A percentile compares a stretch with the other conserved stretches of the same genome.
Evolutionary conservation across 305 asterid genomes (phyloP).

Genomic region (Fraxinus sp.): DNA sequence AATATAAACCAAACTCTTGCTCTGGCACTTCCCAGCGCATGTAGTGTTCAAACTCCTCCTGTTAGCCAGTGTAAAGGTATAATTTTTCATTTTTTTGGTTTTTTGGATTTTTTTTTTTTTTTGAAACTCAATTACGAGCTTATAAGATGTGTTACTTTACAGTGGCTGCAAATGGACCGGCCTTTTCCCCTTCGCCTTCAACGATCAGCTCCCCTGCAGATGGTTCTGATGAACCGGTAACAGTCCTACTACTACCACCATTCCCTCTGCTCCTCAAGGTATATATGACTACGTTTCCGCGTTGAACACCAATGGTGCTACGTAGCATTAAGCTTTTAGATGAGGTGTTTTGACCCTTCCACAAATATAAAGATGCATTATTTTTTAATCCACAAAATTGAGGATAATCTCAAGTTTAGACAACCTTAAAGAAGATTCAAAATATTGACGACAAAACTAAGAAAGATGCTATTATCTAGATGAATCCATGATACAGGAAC

Average conservation of each 20-base stretch:
- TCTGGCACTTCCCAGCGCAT: constrained; percentile 37
- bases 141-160: neutral
- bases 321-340: neutral
- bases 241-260: constrained; percentile 20
- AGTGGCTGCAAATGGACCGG: constrained; percentile 27
- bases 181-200: constrained; percentile 25
- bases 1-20: constrained; percentile 38
- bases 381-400: neutral
- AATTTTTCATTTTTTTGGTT: neutral
- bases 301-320: neutral
- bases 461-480: neutral
- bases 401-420: neutral
- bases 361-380: neutral
- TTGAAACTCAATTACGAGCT: neutral
- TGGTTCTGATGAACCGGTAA: constrained; percentile 22
- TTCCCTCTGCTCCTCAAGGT: constrained; percentile 42
- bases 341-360: neutral
- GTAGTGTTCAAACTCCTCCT: constrained; percentile 33
- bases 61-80: constrained; percentile 34
- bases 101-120: no score
- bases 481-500: constrained; percentile 19
- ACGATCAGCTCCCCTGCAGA: constrained; percentile 32
- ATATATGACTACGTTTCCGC: neutral
- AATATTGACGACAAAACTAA: neutral
- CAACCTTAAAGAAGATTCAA: neutral